phyloP scores from a whole-genome alignment of 306 rosid species.

The Carpinus viminea region DNA sequence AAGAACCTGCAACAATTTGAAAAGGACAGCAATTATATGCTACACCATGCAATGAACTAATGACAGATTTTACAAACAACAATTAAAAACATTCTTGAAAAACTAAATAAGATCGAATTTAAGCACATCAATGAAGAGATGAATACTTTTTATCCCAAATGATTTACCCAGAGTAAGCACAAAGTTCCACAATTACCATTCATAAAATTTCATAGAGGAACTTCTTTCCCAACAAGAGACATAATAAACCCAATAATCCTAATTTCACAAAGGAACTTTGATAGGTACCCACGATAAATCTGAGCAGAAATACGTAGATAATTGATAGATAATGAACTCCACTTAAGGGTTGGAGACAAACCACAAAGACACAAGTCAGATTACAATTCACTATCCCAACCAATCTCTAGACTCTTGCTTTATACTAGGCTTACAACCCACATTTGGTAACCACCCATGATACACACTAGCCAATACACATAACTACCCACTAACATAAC shows the following conservation, averaged over 20 bases:
- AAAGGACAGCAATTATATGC: background rate
- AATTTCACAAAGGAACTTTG: background rate
- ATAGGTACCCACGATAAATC: too few species aligned
- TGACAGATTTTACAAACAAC: background rate
- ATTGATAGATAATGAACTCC: too few species aligned
- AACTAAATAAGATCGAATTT: background rate
- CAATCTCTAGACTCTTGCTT: too few species aligned
- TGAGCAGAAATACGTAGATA: too few species aligned
- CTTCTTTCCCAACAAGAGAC: background rate
- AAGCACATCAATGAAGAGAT: background rate
- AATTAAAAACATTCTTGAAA: background rate
- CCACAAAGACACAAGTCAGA: too few species aligned
- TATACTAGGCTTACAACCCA: too few species aligned
- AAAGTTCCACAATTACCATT: background rate
- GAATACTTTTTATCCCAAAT: background rate
- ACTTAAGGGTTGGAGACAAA: too few species aligned
- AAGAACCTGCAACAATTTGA: constrained; percentile 51
- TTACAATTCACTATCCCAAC: too few species aligned
- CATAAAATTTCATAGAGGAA: background rate
- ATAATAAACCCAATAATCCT: background rate
- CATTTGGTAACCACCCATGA: too few species aligned
- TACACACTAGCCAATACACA: too few species aligned
- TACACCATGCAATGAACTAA: background rate
- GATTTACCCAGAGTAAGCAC: background rate
- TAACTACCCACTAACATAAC: too few species aligned